Evolutionary conservation across 2,329 filamentous ascomycete species (phyloP), one percentile per base, ranked within the genome.

Genomic region (Pseudofabraea citricarpa): DNA sequence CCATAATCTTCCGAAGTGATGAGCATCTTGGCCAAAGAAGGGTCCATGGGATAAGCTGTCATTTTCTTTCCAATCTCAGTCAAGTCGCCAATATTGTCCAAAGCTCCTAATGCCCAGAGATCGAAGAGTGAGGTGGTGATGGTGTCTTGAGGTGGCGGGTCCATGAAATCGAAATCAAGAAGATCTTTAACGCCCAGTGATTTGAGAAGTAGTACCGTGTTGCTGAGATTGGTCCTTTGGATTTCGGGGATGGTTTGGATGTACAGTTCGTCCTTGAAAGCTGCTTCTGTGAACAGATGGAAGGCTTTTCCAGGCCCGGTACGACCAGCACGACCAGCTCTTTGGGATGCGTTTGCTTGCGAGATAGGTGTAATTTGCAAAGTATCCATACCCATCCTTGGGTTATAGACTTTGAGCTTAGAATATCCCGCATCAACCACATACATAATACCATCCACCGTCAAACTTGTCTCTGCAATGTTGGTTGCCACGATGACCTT

Each of bases 401-500:
- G 90, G 58, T 98, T 98, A 68, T 97, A 98, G 4, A 98, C 93
- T 63, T 98, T 98, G 61, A 97, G 79, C 64, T 98, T 98, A 2
- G 90, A 95, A 64, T 91, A 98, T 1, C 93, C 93, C 2, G 88
- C 83, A 63, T 98, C 93, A 4, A 98, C 93, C 18, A 98, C 93
- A 58, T 95, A 98, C 85, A 97, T 97, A 66, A 98, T 98, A 53
- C 93, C 93, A 60, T 98, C 93, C 5, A 98, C 93, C 0, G 93
- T 98, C 68, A 98, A 72, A 73, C 90, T 95, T 0, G 93, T 98
- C 65, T 98, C 93, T 2, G 93, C 93, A 64, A 98, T 98, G 58
- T 98, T 98, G 23, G 93, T 98, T 1, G 94, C 93, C 31, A 98
- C 91, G 51, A 98, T 95, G 57, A 95, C 94, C 63, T 98, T 98